A percentile compares a stretch with the other conserved stretches of the same genome.
Conservation (phyloP, 495 filamentous ascomycete species). For the Penicillium coprophilum region DNA sequence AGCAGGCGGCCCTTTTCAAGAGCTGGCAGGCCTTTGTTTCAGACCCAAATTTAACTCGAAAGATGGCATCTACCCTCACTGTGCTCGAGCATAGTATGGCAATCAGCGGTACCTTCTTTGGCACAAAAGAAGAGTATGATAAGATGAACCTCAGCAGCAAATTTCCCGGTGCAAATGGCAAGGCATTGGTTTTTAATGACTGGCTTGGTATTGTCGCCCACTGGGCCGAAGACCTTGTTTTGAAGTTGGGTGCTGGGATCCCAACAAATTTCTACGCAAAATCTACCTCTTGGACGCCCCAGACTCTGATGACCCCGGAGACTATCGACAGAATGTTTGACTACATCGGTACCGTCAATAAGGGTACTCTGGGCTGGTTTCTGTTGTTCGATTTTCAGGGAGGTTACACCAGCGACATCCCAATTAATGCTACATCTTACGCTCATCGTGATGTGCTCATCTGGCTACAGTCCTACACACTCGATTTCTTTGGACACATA, state of each 20-base stretch:
- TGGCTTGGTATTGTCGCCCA: background rate
- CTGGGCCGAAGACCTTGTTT: conserved; percentile 4
- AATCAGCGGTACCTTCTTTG: background rate
- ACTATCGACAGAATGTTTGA: conserved; percentile 1
- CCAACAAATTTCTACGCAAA: background rate
- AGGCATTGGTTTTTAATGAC: background rate
- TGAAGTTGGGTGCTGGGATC: conserved; percentile 19
- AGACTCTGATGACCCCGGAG: background rate
- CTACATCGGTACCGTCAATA: conserved; percentile 45
- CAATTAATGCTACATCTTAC: conserved; percentile 36
- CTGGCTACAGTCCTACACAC: background rate
- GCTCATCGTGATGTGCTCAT: conserved; percentile 29
- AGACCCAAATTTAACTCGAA: background rate
- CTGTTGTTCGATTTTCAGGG: conserved; percentile 43
- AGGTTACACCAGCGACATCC: conserved; percentile 37
- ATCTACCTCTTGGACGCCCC: background rate
- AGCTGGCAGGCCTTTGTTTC: background rate
- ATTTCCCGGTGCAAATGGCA: background rate
- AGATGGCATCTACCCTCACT: background rate
- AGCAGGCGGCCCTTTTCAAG: background rate
- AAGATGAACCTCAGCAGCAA: background rate
- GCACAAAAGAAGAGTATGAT: background rate
- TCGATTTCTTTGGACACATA: background rate
- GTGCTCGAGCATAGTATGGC: background rate
- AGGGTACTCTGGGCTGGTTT: conserved; percentile 46